phyloP scores from a whole-genome alignment of 2,329 filamentous ascomycete genomes.

The Myotisia sp. region DNA sequence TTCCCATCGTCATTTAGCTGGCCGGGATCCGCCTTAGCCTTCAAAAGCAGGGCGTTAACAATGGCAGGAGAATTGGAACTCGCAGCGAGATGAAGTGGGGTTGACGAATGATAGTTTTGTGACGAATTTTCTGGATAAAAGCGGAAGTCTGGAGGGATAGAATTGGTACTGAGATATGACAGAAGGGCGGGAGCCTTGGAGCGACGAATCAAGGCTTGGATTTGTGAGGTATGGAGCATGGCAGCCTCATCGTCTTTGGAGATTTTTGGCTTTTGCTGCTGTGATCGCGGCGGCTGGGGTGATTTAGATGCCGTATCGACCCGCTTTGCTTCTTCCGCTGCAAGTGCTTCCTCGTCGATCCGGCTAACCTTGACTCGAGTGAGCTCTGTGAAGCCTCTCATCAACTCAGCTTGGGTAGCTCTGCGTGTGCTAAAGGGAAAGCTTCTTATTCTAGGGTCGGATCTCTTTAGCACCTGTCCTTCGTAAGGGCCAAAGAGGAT shows the following conservation, averaged over 20 bases:
- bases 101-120: constrained; percentile 65
- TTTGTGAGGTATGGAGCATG: constrained; percentile 70
- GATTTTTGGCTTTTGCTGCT: constrained; percentile 42
- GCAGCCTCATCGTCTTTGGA: constrained; percentile 74
- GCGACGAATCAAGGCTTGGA: constrained; percentile 74
- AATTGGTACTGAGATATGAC: constrained; percentile 67
- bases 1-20: constrained; percentile 60
- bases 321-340: constrained; percentile 36
- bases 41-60: constrained; percentile 61
- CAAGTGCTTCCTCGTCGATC: constrained; percentile 52
- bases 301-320: constrained; percentile 27
- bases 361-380: constrained; percentile 76
- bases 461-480: constrained; percentile 62
- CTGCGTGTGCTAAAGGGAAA: constrained; percentile 89
- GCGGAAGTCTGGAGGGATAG: constrained; percentile 53
- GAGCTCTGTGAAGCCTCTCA: constrained; percentile 86
- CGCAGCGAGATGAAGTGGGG: constrained; percentile 72
- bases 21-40: constrained; percentile 61
- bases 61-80: constrained; percentile 64
- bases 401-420: constrained; percentile 85
- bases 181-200: constrained; percentile 80
- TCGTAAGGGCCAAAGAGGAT: constrained; percentile 89
- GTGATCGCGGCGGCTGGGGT: constrained; percentile 22
- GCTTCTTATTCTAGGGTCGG: constrained; percentile 65
- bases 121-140: constrained; percentile 56